Evolutionary conservation across 1,284 basidiomycete species (phyloP).

Genomic region (Gomphus bonarii): DNA sequence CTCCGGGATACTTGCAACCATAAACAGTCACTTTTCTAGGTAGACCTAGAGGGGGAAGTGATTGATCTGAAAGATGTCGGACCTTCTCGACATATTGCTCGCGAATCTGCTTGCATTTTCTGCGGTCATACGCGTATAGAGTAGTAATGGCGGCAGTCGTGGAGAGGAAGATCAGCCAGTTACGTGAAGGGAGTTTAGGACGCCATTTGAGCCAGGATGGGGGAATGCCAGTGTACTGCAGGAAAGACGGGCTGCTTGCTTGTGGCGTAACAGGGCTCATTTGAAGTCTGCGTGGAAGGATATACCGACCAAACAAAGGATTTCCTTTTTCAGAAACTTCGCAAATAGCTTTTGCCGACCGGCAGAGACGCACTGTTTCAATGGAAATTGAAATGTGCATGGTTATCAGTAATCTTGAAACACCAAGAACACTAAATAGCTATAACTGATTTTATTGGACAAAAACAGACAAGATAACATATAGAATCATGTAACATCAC

Average conservation of each 20-base stretch:
- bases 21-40: conserved; percentile 83
- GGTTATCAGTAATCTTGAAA: too few species aligned
- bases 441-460: too few species aligned
- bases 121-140: conserved; percentile 79
- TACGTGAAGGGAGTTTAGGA: conserved; percentile 78
- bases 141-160: conserved; percentile 63
- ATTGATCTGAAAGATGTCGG: conserved; percentile 60
- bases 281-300: too few species aligned
- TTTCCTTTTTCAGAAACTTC: too few species aligned
- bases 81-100: conserved; percentile 77
- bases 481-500: too few species aligned
- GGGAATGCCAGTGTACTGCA: conserved; percentile 60
- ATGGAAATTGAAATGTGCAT: too few species aligned
- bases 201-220: conserved; percentile 63
- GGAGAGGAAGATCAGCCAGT: conserved; percentile 87
- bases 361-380: too few species aligned
- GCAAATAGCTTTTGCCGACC: too few species aligned
- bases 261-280: conserved; percentile 7
- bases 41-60: conserved; percentile 54
- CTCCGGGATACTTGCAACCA: conserved; percentile 86
- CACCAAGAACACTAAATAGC: too few species aligned
- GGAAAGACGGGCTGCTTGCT: conserved; percentile 27
- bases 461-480: too few species aligned
- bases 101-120: conserved; percentile 67
- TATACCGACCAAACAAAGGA: too few species aligned